Base-by-base conservation (phyloP, 2,329 filamentous ascomycete genomes). In the Pyricularia sp. region DNA sequence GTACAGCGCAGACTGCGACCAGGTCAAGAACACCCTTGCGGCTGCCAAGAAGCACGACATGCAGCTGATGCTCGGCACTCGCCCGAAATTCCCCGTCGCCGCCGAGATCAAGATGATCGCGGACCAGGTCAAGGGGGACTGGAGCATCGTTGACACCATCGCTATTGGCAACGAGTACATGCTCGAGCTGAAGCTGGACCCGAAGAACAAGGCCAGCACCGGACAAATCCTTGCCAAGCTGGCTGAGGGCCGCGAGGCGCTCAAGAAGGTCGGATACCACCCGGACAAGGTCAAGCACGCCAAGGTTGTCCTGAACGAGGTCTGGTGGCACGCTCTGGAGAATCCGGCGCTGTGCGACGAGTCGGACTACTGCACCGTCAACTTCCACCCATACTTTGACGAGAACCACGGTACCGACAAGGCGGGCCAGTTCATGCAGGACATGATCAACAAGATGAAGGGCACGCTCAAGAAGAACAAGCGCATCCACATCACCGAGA, bases 361-460 rank as follows among this genome's bases (percentile, higher is more conserved):
- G 64, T 92, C 90, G 0, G 92, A 96, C 75, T 92, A 91, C 80
- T 92, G 90, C 74, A 91, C 92, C 20, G 86, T 90, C 76, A 97
- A 97, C 79, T 87, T 88, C 72, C 93, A 97, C 78, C 86, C 92
- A 14, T 97, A 93, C 84, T 97, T 95, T 78, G 91, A 96, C 73
- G 17, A 31, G 26, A 78, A 82, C 3, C 86, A 85, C 65, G 85
- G 86, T 30, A 77, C 78, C 1, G 78, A 81, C 0, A 78, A 86
- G 36, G 88, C 92, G 2, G 93, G 93, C 3, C 73, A 77, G 0
- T 97, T 92, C 78, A 85, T 93, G 58, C 77, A 82, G 58, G 74
- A 81, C 70, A 70, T 74, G 33, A 30, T 67, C 26, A 20, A 28
- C 20, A 28, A 42, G 25, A 58, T 58, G 26, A 26, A 28, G 6